These are phyloP conservation scores for Dentiscutata heterogama DNA, from an alignment of 371 early-diverging fungal species.

Conservation along the genomic window DNA sequence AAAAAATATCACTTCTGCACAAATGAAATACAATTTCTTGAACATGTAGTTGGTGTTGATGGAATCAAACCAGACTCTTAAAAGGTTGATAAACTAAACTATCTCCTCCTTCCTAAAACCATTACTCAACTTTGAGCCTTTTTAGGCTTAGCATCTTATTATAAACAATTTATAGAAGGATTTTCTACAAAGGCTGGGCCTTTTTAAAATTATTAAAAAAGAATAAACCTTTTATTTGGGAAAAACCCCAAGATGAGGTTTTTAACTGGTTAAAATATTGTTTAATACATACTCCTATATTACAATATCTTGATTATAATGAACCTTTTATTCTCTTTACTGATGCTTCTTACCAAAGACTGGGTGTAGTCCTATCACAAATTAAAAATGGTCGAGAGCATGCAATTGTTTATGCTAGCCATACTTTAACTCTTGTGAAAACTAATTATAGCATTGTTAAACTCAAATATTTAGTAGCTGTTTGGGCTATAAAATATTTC, in stretches of 20 bases:
- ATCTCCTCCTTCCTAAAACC: conserved; percentile 43
- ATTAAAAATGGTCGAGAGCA: conserved; percentile 12
- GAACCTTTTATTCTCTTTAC: conserved; percentile 49
- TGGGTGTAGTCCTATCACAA: conserved; percentile 56
- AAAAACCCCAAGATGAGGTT: conserved; percentile 40
- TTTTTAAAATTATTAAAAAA: conserved; percentile 56
- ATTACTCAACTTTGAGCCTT: conserved; percentile 56
- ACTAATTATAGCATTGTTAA: not conserved
- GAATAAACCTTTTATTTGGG: conserved; percentile 48
- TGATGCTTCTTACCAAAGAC: conserved; percentile 50
- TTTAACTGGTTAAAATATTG: conserved; percentile 49
- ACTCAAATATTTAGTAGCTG: not conserved
- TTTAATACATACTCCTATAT: conserved; percentile 44
- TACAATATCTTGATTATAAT: conserved; percentile 49
- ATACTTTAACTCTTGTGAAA: not conserved
- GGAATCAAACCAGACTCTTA: conserved; percentile 42
- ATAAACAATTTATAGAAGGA: conserved; percentile 53
- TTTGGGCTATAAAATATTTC: not conserved
- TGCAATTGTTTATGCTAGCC: not conserved
- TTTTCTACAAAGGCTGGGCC: conserved; percentile 57
- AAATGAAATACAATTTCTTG: conserved; percentile 7
- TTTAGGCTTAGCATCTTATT: conserved; percentile 55
- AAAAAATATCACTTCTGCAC: conserved; percentile 32
- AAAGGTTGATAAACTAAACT: conserved; percentile 5
- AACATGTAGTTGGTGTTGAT: conserved; percentile 7